Evolutionary conservation across 768 basidiomycete genomes (phyloP), one percentile per base, ranked within the genome.

Genomic region (Tulasnella sp.): DNA sequence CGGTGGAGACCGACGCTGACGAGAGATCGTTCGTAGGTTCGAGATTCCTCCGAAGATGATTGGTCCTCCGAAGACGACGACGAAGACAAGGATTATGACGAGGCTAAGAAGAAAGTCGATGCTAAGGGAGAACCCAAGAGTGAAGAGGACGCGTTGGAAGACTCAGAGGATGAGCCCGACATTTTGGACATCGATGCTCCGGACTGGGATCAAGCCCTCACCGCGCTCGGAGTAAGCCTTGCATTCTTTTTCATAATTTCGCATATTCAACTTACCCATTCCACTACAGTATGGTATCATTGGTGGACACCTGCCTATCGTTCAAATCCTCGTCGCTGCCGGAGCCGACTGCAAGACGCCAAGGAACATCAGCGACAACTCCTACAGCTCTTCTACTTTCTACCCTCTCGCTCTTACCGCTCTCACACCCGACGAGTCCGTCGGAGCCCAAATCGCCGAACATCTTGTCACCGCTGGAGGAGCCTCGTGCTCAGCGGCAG

Each of bases 301-400:
- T 3, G 88, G 85, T 36, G 89, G 86, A 1, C 88, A 88, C 1
- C 78, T 87, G 1, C 82, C 83, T 1, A 86, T 87, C 39, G 83
- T 91, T 3, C 88, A 90, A 16, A 84, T 84, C 0, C 87, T 91
- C 19, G 82, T 91, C 58, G 83, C 82, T 9, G 87, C 85, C 0
- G 90, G 89, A 2, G 89, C 90, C 0, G 88, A 90, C 81, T 84
- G 85, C 27, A 87, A 86, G 40, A 73, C 84, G 16, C 82, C 86
- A 0, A 84, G 85, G 0, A 85, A 86, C 58, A 81, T 82, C n/a
- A 85, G 83, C 24, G 78, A 75, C 71, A 82, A 83, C 74, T 42
- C 81, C n/a, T 75, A 84, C 7, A 31, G 31, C 46, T n/a, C 73
- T 46, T 10, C 40, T 24, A 71, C 74, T 19, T 56, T 80, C 34